Percentiles rank a stretch among this genome's conserved stretches.
Conservation (phyloP, 352 stramenopile species). For the Globisporangium nodosum region DNA sequence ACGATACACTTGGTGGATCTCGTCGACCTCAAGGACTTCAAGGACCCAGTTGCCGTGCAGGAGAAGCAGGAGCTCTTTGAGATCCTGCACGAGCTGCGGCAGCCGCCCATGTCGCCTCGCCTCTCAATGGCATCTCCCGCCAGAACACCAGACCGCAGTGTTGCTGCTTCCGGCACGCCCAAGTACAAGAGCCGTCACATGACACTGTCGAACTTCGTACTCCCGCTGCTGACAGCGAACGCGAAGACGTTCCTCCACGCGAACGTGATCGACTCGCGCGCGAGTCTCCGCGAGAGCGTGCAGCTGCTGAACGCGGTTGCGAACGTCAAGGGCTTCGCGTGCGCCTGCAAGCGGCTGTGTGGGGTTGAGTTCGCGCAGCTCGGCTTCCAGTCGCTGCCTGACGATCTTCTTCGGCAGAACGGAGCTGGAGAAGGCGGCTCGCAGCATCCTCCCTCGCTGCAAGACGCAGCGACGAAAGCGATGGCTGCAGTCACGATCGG, state of each 20-base stretch:
- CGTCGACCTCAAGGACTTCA: constrained; percentile 55
- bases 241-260: constrained; percentile 57
- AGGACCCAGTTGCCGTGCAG: constrained; percentile 29
- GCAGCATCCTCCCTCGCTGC: background rate
- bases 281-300: constrained; percentile 55
- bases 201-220: constrained; percentile 54
- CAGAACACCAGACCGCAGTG: background rate
- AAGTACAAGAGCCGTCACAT: constrained; percentile 18
- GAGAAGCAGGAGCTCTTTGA: constrained; percentile 64
- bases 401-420: constrained; percentile 11
- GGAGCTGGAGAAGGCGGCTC: background rate
- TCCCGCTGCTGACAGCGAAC: constrained; percentile 53
- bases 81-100: constrained; percentile 42
- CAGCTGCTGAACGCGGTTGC: constrained; percentile 58
- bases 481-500: constrained; percentile 22
- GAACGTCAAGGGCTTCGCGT: constrained; percentile 51
- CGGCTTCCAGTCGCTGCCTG: constrained; percentile 30
- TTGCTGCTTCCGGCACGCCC: background rate
- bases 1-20: constrained; percentile 63
- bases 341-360: constrained; percentile 45
- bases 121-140: constrained; percentile 1
- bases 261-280: constrained; percentile 65
- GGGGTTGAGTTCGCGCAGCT: constrained; percentile 45
- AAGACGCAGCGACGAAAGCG: constrained; percentile 15
- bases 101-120: constrained; percentile 12